A percentile compares a stretch with the other conserved stretches of the same genome.
Evolutionary conservation across 176 grass and related monocot species (phyloP).

Genomic region (Phoenix dactylifera): DNA sequence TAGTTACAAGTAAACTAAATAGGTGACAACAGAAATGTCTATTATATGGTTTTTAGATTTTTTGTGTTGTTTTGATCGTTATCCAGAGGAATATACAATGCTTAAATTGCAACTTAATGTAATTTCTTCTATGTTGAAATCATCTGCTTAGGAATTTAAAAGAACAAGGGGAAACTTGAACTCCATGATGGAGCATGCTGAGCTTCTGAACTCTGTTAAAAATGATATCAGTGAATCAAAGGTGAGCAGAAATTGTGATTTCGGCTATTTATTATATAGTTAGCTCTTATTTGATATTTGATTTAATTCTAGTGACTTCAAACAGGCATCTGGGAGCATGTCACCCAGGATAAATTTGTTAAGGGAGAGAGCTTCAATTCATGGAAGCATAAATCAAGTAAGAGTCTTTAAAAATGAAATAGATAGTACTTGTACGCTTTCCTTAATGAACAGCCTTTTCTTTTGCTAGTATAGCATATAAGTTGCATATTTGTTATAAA

Average conservation of each 20-base stretch:
- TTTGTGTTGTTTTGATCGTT: no score
- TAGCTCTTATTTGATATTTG: no score
- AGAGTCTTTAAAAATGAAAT: not conserved
- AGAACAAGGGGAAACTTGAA: conserved; percentile 83
- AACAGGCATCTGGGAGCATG: conserved; percentile 80
- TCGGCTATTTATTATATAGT: no score
- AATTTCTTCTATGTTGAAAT: not conserved
- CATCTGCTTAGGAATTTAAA: conserved; percentile 58
- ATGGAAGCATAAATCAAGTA: conserved; percentile 90
- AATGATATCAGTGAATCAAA: conserved; percentile 92
- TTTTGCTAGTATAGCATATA: no score
- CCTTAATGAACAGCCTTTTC: no score
- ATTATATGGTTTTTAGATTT: no score
- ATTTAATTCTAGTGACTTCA: no score
- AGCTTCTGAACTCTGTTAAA: conserved; percentile 74
- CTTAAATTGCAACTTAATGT: not conserved
- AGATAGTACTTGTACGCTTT: no score
- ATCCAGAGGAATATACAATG: no score
- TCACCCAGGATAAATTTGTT: conserved; percentile 75
- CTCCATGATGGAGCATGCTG: conserved; percentile 84
- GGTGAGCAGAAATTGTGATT: conserved; percentile 25
- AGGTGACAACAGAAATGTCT: no score
- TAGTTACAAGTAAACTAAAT: no score
- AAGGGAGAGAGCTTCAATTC: conserved; percentile 88
- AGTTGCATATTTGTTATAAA: no score